Conservation (phyloP, 345 rosid species). For the Geranium brycei region DNA sequence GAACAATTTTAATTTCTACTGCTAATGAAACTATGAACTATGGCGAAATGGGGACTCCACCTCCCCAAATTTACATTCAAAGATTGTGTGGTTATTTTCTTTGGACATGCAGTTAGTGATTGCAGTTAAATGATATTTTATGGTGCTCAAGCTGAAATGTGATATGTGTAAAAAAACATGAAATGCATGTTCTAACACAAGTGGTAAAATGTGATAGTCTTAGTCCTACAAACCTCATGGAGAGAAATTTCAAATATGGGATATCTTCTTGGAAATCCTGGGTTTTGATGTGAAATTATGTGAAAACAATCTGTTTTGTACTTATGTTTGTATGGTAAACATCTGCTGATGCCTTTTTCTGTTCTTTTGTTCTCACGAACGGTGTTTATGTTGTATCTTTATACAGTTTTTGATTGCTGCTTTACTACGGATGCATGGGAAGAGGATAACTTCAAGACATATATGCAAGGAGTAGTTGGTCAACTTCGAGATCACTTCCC, state of each 20-base stretch:
- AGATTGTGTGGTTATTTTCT: too few relatives aligned
- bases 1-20: too few relatives aligned
- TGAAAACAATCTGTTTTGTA: background rate
- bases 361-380: too few relatives aligned
- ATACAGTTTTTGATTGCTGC: slow-evolving; percentile 81
- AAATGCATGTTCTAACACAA: too few relatives aligned
- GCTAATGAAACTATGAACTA: too few relatives aligned
- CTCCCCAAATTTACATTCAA: too few relatives aligned
- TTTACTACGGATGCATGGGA: slow-evolving; percentile 56
- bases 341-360: background rate
- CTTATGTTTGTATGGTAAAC: background rate
- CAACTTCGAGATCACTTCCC: slow-evolving; percentile 65
- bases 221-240: too few relatives aligned
- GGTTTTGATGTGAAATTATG: background rate
- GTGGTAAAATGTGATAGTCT: too few relatives aligned
- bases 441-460: slow-evolving; percentile 47
- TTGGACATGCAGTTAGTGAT: background rate
- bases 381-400: slow-evolving; percentile 4
- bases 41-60: too few relatives aligned
- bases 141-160: background rate
- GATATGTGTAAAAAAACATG: too few relatives aligned
- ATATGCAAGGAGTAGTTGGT: slow-evolving; percentile 49
- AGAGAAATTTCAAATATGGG: background rate
- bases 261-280: background rate
- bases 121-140: background rate